These are phyloP conservation scores for Pythium graminicola DNA, from an alignment of 352 stramenopile genomes.

Conservation along the genomic window DNA sequence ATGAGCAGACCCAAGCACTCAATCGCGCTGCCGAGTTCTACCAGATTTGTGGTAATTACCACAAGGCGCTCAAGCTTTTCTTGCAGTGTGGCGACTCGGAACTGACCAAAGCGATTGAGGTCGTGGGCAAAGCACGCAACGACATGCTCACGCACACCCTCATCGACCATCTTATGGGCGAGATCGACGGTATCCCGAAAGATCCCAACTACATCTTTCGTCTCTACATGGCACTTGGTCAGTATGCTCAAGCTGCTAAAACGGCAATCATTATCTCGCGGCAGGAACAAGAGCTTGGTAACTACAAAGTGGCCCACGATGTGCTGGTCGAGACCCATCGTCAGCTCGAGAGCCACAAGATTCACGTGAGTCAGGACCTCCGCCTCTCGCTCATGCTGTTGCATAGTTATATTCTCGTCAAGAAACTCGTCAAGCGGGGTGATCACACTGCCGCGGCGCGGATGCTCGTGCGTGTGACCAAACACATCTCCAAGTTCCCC, in stretches of 20 bases:
- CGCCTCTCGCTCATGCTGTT: conserved; percentile 83
- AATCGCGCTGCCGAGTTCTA: conserved; percentile 87
- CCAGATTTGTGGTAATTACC: conserved; percentile 83
- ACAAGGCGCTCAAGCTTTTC: conserved; percentile 88
- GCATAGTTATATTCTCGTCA: conserved; percentile 92
- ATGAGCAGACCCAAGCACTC: conserved; percentile 72
- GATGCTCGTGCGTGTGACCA: conserved; percentile 87
- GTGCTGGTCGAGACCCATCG: conserved; percentile 89
- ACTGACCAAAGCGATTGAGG: conserved; percentile 86
- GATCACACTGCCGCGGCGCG: conserved; percentile 82
- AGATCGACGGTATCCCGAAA: conserved; percentile 91
- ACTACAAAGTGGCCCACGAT: conserved; percentile 90
- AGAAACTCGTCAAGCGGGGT: conserved; percentile 86
- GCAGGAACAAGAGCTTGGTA: conserved; percentile 90
- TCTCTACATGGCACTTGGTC: conserved; percentile 92
- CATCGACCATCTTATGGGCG: conserved; percentile 94
- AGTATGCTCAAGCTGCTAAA: conserved; percentile 90
- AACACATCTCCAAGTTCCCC: conserved; percentile 91
- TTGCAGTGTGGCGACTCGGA: conserved; percentile 85
- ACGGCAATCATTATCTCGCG: conserved; percentile 92
- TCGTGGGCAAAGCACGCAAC: conserved; percentile 89
- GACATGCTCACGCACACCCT: conserved; percentile 93
- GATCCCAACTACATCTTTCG: conserved; percentile 94
- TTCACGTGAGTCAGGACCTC: conserved; percentile 87
- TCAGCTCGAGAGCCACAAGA: conserved; percentile 78